Conservation (phyloP, 2,329 filamentous ascomycete species). For the Coniochaeta sp. region DNA sequence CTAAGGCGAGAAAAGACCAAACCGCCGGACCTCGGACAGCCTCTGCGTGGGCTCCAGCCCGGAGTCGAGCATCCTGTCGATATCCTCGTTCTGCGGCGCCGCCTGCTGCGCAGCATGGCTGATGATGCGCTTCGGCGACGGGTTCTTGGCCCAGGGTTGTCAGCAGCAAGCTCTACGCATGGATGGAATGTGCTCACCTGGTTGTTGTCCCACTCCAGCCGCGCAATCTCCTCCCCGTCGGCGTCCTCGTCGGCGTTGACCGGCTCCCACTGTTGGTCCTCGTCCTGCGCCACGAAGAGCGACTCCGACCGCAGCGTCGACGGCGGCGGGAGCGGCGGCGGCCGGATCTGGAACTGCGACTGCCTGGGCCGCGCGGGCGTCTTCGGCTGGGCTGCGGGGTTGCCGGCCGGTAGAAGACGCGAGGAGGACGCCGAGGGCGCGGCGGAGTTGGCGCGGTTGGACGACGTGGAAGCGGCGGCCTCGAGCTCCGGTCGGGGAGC, state of each 20-base stretch:
- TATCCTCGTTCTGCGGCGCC: constrained; percentile 4
- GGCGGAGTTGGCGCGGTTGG: constrained; percentile 18
- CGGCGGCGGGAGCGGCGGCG: constrained; percentile 32
- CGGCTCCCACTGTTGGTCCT: constrained; percentile 67
- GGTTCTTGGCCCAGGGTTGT: constrained; percentile 29
- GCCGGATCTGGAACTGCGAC: constrained; percentile 24
- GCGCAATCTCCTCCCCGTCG: constrained; percentile 57
- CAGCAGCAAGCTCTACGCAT: constrained; percentile 11
- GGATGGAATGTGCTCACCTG: constrained; percentile 38
- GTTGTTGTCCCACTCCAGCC: constrained; percentile 69
- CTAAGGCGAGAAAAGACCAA: constrained; percentile 22
- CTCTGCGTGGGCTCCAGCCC: constrained; percentile 66
- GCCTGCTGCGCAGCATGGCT: constrained; percentile 23
- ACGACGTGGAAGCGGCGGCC: constrained; percentile 25
- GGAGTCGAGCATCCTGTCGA: constrained; percentile 11
- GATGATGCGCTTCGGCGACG: constrained; percentile 34
- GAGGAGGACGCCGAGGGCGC: constrained; percentile 9
- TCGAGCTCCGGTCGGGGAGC: constrained; percentile 33
- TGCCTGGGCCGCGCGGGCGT: constrained; percentile 27
- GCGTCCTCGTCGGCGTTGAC: constrained; percentile 47
- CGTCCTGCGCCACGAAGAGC: constrained; percentile 58
- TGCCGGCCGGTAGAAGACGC: background rate
- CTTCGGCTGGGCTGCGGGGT: constrained; percentile 25
- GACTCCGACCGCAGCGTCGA: constrained; percentile 57
- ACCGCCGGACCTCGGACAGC: constrained; percentile 48